Evolutionary conservation across 192 early-diverging fungal species (phyloP), one percentile per base, ranked within the genome.

Genomic region (Coemansia sp.): DNA sequence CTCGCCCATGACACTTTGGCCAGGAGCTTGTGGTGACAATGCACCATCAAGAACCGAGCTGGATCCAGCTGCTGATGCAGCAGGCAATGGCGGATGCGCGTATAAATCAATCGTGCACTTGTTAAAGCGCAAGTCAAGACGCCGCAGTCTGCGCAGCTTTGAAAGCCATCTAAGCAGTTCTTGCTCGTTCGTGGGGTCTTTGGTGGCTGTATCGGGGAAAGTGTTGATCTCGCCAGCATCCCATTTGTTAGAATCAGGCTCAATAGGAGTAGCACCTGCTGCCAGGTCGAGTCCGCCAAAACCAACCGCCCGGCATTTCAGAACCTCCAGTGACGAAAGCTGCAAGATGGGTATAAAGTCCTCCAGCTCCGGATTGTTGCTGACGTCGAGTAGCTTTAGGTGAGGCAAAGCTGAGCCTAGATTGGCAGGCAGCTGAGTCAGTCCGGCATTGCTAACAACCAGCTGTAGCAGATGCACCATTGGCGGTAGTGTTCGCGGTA

Each of bases 61-160:
- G 0, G 57, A 33, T 2, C 59, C 33, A 37, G 41, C 15, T 10
- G 38, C 37, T 14, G 26, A 12, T 0, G 56, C 18, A 2, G 40
- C 11, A 0, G 50, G 53, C 23, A 54, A 54, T 10, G 67, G 63
- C 23, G 23, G 23, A 26, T 1, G 23, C 31, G 74, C 74, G 37
- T 78, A 78, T 8, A 78, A 42, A 11, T 78, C 67, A 10, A 42
- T 16, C 11, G 59, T 78, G 61, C 63, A 67, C 30, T 50, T 47
- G 47, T 78, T 78, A 44, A 78, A 78, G 28, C 74, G 63, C 43
- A 78, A 50, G 42, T 78, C 74, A 7, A 78, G 59, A 1, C 58
- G 50, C 8, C 60, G 55, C 21, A 78, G 48, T 0, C 61, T 59
- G 35, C 55, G 39, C 41, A 78, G 59, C 38, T 55, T 59, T 19